Conservation (phyloP, 768 basidiomycete genomes). For the Leccinum ochraceum region DNA sequence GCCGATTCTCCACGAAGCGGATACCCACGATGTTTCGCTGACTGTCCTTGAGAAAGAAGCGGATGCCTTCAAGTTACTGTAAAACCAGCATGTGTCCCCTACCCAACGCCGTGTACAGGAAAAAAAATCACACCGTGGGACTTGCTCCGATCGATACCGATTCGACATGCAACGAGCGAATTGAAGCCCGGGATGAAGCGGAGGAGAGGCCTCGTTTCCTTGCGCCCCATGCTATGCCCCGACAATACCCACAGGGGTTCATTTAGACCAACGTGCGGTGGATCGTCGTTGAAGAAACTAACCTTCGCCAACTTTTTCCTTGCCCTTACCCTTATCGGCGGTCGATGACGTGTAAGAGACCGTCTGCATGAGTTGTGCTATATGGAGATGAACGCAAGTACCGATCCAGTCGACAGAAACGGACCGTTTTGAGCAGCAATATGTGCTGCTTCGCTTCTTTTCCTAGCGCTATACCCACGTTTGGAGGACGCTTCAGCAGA, state of each 20-base stretch:
- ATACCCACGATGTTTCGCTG: constrained; percentile 62
- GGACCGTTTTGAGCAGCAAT: constrained; percentile 65
- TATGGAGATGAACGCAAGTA: constrained; percentile 18
- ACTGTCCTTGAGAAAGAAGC: constrained; percentile 69
- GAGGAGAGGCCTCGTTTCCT: constrained; percentile 31
- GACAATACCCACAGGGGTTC: constrained; percentile 33
- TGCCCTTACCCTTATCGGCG: constrained; percentile 39
- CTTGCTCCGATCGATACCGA: constrained; percentile 67
- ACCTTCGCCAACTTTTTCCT: constrained; percentile 46
- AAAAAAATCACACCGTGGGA: constrained; percentile 66
- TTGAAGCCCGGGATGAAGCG: constrained; percentile 66
- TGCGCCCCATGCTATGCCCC: constrained; percentile 31
- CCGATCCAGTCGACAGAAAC: constrained; percentile 16
- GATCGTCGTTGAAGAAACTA: constrained; percentile 16
- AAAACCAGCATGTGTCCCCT: constrained; percentile 85
- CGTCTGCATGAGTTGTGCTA: constrained; percentile 48
- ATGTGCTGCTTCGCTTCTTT: constrained; percentile 69
- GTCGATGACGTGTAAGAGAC: constrained; percentile 42
- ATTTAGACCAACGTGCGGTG: constrained; percentile 5
- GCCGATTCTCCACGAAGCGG: constrained; percentile 67
- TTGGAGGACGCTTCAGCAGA: constrained; percentile 44
- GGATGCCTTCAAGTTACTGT: constrained; percentile 51
- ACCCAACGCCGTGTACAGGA: constrained; percentile 87
- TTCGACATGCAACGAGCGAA: constrained; percentile 85
- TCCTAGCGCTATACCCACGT: constrained; percentile 71